A percentile compares a stretch with the other conserved stretches of the same genome.
Conservation (phyloP, 2,329 filamentous ascomycete species). For the Penicillium sp. region DNA sequence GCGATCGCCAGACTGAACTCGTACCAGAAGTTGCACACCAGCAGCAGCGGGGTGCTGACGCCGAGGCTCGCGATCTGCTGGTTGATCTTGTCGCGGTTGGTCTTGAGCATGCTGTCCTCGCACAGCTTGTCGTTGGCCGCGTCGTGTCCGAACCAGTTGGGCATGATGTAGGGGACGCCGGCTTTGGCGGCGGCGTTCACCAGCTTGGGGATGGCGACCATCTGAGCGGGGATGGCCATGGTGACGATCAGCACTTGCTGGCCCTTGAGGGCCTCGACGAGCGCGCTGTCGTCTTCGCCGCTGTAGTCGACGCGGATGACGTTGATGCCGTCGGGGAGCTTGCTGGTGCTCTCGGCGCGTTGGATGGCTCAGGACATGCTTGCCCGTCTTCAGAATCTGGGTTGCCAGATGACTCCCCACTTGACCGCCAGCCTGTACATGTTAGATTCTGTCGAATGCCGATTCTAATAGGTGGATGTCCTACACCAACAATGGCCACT, state of each 20-base stretch:
- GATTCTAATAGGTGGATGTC: background rate
- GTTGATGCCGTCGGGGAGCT: conserved; percentile 2
- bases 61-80: background rate
- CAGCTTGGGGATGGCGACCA: conserved; percentile 8
- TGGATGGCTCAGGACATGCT: conserved; percentile 7
- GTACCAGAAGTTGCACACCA: conserved; percentile 9
- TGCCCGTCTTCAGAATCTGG: conserved; percentile 5
- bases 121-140: background rate
- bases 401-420: conserved; percentile 3
- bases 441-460: background rate
- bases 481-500: conserved; percentile 11
- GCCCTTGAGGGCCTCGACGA: conserved; percentile 5
- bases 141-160: conserved; percentile 3
- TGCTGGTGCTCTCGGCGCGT: conserved; percentile 4
- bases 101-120: background rate
- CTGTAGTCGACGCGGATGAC: conserved; percentile 6
- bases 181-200: conserved; percentile 5
- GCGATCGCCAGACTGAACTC: conserved; percentile 8
- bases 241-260: conserved; percentile 11
- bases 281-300: conserved; percentile 2
- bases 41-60: background rate
- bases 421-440: conserved; percentile 7
- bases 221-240: background rate
- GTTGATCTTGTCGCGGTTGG: background rate
- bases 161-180: background rate